These are phyloP conservation scores for Aspergillus latus DNA, from an alignment of 2,329 filamentous ascomycete genomes.

Conservation along the genomic window DNA sequence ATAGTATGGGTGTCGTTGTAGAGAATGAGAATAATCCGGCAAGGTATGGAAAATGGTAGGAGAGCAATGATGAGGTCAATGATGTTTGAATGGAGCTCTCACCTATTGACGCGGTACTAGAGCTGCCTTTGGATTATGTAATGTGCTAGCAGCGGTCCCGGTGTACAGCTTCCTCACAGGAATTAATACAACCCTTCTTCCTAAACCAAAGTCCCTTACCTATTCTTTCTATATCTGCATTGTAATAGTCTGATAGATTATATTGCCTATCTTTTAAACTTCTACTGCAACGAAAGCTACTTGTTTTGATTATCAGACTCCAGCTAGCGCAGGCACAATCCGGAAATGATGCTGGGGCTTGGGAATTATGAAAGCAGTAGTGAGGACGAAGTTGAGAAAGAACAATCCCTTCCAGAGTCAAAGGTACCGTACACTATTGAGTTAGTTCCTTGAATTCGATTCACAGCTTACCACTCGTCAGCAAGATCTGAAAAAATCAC, in stretches of 20 bases:
- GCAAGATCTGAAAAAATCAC: conserved; percentile 10
- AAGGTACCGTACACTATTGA: conserved; percentile 26
- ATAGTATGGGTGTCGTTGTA: neutral
- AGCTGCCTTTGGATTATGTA: conserved; percentile 43
- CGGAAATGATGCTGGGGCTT: conserved; percentile 39
- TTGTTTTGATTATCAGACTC: too few species aligned
- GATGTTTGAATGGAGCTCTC: conserved; percentile 13
- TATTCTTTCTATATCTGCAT: too few species aligned
- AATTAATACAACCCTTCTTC: too few species aligned
- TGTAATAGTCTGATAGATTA: too few species aligned
- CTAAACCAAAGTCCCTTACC: too few species aligned
- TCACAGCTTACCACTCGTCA: conserved; percentile 11
- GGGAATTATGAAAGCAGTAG: conserved; percentile 48
- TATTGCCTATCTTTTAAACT: too few species aligned
- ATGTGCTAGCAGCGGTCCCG: conserved; percentile 9
- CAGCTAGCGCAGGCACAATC: neutral
- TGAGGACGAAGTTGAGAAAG: conserved; percentile 40
- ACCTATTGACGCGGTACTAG: conserved; percentile 37
- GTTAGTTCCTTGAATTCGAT: neutral
- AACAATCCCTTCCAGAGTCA: conserved; percentile 13
- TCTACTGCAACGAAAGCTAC: too few species aligned
- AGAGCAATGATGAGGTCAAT: conserved; percentile 4
- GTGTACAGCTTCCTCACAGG: too few species aligned
- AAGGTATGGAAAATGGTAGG: neutral
- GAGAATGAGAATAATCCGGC: neutral